Percentiles rank a stretch among this genome's conserved stretches.
Conservation (phyloP, 176 grass and related monocot genomes). For the Zoysia japonica region DNA sequence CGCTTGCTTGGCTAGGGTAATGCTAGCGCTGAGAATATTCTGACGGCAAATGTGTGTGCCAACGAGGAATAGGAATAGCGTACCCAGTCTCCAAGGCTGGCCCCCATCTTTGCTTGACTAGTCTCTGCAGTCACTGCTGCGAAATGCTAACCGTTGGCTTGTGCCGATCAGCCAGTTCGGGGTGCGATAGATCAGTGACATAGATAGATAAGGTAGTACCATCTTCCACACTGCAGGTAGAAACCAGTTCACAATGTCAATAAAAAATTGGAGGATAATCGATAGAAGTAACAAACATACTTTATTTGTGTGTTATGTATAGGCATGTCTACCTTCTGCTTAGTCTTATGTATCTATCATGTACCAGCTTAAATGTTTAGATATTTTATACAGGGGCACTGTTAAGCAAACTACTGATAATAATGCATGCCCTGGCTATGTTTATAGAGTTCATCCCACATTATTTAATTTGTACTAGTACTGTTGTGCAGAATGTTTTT, state of each 20-base stretch:
- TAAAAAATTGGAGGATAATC: neutral
- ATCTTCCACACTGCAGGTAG: neutral
- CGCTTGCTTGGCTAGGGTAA: neutral
- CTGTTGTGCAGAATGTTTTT: slow-evolving; percentile 28
- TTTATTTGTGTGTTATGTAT: slow-evolving; percentile 12
- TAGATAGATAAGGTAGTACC: too few relatives aligned
- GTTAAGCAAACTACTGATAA: neutral
- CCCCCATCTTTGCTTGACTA: too few relatives aligned
- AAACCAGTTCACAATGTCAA: neutral
- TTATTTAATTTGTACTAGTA: slow-evolving; percentile 2
- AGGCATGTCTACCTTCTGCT: neutral
- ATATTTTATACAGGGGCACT: slow-evolving; percentile 9
- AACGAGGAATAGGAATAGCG: neutral
- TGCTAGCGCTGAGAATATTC: slow-evolving; percentile 5
- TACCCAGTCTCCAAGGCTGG: too few relatives aligned
- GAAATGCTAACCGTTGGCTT: too few relatives aligned
- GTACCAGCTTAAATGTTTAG: neutral
- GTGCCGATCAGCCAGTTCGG: too few relatives aligned
- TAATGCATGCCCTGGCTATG: neutral
- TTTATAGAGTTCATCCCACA: neutral
- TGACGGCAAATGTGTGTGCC: neutral
- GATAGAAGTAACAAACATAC: neutral
- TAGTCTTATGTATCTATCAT: neutral
- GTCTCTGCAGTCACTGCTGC: too few relatives aligned
- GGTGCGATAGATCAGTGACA: too few relatives aligned